Evolutionary conservation across 306 rosid genomes (phyloP).

Genomic region (Senna tora): DNA sequence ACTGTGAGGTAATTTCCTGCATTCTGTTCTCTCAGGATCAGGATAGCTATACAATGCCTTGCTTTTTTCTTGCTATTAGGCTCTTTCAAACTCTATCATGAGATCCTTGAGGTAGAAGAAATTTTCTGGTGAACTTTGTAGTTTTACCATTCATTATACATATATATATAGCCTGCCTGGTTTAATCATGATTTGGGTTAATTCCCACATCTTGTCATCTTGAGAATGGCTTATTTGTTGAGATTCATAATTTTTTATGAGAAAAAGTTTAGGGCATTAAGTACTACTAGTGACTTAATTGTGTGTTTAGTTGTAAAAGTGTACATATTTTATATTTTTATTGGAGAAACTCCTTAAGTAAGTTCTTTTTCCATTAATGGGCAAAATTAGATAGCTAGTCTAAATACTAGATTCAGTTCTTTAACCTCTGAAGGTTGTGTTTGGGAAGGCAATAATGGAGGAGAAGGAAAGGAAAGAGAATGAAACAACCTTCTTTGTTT

Average conservation of each 20-base stretch:
- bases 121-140: conserved; percentile 23
- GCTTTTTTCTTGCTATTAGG: conserved; percentile 31
- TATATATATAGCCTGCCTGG: conserved; percentile 9
- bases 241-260: not conserved
- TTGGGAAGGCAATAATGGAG: no score
- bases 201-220: not conserved
- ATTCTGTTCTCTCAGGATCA: conserved; percentile 29
- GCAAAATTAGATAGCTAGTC: no score
- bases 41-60: conserved; percentile 37
- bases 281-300: not conserved
- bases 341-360: no score
- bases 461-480: no score
- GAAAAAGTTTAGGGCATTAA: not conserved
- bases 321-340: no score
- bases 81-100: not conserved
- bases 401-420: no score
- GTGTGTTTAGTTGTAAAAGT: not conserved
- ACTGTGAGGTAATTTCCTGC: conserved; percentile 33
- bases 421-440: no score
- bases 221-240: conserved; percentile 1
- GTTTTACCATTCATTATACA: conserved; percentile 10
- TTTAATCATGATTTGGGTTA: not conserved
- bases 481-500: no score
- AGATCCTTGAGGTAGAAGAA: not conserved
- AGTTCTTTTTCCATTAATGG: no score